These are phyloP conservation scores for Colletotrichum truncatum DNA, from an alignment of 2,329 filamentous ascomycete genomes.

Conservation along the genomic window DNA sequence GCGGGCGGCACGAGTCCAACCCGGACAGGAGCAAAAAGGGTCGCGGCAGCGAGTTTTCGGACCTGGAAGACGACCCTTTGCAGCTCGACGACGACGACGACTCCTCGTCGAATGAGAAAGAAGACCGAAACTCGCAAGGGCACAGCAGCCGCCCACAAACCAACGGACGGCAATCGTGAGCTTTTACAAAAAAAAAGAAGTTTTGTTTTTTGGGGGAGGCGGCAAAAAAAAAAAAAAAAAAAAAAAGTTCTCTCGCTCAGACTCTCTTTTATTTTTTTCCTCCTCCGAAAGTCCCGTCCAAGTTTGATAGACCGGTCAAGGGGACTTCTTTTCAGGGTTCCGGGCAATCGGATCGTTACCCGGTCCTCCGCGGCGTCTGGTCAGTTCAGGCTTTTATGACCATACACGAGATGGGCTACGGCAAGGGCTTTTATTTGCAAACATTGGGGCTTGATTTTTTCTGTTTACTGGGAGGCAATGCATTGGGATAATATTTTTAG, in stretches of 20 bases:
- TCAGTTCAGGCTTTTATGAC: not conserved
- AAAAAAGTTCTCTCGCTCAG: not conserved
- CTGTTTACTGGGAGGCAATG: constrained; percentile 3
- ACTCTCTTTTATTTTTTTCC: not conserved
- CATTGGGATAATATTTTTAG: not conserved
- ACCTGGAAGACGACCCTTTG: constrained; percentile 23
- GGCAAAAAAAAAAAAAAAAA: not conserved
- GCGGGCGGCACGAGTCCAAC: constrained; percentile 29
- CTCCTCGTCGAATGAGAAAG: not conserved
- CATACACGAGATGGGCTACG: not conserved
- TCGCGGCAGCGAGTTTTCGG: constrained; percentile 23
- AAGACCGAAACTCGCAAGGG: not conserved
- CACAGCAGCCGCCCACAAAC: not conserved
- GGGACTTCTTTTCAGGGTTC: not conserved
- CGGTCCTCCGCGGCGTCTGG: not conserved
- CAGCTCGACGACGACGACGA: constrained; percentile 16
- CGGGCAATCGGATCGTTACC: constrained; percentile 12
- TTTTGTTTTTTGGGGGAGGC: no score
- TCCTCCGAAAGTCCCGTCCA: no score
- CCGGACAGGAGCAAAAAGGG: constrained; percentile 29
- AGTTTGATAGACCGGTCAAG: constrained; percentile 1
- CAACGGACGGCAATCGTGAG: not conserved
- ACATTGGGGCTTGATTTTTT: not conserved
- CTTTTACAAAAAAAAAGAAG: not conserved
- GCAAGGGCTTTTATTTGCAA: not conserved